Percentiles rank a stretch among this genome's conserved stretches.
phyloP scores from a whole-genome alignment of 306 rosid species.

The Cicer pinnatifidum region DNA sequence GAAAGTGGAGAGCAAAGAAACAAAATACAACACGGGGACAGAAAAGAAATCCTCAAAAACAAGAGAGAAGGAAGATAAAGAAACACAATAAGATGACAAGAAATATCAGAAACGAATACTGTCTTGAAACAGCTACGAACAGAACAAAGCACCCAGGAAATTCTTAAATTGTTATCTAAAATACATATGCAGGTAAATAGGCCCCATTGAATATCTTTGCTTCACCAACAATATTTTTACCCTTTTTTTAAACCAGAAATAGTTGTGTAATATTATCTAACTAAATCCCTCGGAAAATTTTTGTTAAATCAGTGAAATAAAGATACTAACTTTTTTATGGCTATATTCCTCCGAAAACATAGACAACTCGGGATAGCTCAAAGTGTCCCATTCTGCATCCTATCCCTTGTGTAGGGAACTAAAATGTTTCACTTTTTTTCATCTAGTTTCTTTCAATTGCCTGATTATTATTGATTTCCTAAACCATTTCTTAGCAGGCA shows the following conservation, averaged over 20 bases:
- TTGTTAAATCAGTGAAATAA: background rate
- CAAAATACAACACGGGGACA: background rate
- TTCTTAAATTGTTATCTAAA: background rate
- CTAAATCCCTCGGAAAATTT: background rate
- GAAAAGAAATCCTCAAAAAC: slow-evolving; percentile 23
- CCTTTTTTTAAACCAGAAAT: slow-evolving; percentile 8
- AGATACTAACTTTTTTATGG: background rate
- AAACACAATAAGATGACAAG: background rate
- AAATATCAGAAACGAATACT: background rate
- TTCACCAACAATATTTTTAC: background rate
- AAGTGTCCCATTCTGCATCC: slow-evolving; percentile 31
- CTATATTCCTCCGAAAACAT: slow-evolving; percentile 14
- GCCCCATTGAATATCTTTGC: background rate
- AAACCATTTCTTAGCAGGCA: background rate
- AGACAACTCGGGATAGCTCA: background rate
- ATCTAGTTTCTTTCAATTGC: slow-evolving; percentile 12
- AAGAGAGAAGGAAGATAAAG: slow-evolving; percentile 1
- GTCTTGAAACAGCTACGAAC: slow-evolving; percentile 8
- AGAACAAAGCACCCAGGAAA: background rate
- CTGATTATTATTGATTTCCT: background rate
- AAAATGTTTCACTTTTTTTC: background rate
- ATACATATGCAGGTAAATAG: slow-evolving; percentile 2
- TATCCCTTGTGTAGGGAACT: slow-evolving; percentile 19
- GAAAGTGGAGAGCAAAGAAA: background rate
- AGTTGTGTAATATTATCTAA: slow-evolving; percentile 18